Percentiles rank a stretch among this genome's conserved stretches.
Evolutionary conservation across 2,329 filamentous ascomycete species (phyloP).

Genomic region (Chaetomium strumarium): DNA sequence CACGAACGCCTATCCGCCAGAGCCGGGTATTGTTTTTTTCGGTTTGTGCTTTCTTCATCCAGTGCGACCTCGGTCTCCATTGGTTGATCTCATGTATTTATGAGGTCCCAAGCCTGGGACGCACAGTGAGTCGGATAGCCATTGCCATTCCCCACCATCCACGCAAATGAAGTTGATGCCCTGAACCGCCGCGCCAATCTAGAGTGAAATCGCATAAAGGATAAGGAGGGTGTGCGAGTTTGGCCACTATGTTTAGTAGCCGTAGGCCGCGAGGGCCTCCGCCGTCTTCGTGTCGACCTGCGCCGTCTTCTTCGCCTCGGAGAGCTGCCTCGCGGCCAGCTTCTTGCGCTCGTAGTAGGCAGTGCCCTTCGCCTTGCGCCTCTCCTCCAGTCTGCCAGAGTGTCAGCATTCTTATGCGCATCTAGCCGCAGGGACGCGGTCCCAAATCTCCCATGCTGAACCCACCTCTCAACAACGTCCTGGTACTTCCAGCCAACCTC

Average conservation of each 20-base stretch:
- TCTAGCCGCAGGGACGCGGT: background rate
- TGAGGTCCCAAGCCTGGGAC: slow-evolving; percentile 27
- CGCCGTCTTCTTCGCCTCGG: slow-evolving; percentile 88
- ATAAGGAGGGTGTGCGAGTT: slow-evolving; percentile 37
- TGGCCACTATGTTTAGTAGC: slow-evolving; percentile 62
- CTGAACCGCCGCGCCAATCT: slow-evolving; percentile 50
- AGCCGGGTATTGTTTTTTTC: slow-evolving; percentile 25
- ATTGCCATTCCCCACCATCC: slow-evolving; percentile 34
- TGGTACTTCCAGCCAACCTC: slow-evolving; percentile 99
- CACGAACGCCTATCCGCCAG: slow-evolving; percentile 21
- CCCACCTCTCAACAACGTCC: slow-evolving; percentile 95
- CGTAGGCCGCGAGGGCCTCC: slow-evolving; percentile 81
- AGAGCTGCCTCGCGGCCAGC: slow-evolving; percentile 82
- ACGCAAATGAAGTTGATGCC: slow-evolving; percentile 46
- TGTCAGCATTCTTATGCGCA: slow-evolving; percentile 38
- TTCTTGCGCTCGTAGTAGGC: slow-evolving; percentile 99
- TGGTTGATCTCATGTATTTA: slow-evolving; percentile 29
- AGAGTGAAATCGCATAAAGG: slow-evolving; percentile 46
- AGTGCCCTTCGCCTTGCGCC: slow-evolving; percentile 97
- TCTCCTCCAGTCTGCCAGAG: slow-evolving; percentile 80
- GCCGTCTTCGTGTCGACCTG: slow-evolving; percentile 80
- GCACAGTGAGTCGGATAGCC: slow-evolving; percentile 27
- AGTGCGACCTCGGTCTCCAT: slow-evolving; percentile 29
- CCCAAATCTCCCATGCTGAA: slow-evolving; percentile 27
- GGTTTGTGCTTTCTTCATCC: slow-evolving; percentile 23